Base-by-base conservation (phyloP, 768 basidiomycete species). In the Tulasnella sp. region DNA sequence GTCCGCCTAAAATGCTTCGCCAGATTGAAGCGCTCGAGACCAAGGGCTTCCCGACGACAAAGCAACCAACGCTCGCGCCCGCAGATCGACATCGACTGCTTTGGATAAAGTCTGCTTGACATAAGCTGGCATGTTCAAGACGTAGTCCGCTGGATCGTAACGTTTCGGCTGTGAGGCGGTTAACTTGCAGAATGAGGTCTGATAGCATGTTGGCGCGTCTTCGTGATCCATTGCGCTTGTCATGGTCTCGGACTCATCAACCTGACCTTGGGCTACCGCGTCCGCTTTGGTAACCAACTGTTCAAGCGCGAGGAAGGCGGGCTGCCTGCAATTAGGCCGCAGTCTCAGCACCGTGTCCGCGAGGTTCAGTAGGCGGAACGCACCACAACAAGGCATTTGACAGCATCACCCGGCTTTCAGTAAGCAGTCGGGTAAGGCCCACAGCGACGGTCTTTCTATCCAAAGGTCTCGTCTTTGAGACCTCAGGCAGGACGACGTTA, bases 141-240 rank as follows among this genome's bases (percentile, higher is more conserved):
- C 82, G 24, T 83, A 81, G 21, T 82, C 82, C 9, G 85, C 90
- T 0, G 91, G 91, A 84, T 95, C 94, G 0, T 84, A 85, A 58
- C 88, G 87, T 0, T 84, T 84, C 0, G 85, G 86, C 81, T 94
- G 93, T 1, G 92, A 92, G 1, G 97, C 94, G 0, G 96, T 97
- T 24, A 98, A 89, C 46, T 93, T 90, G 75, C 96, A 96, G 86
- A 97, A 99, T 5, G 95, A 94, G 0, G 95, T 94, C 83, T 99
- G 98, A 85, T 98, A 98, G 0, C 96, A 94, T 8, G 93, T 92
- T 1, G 89, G 89, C 84, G 94, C 93, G 83, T 98, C 97, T 83
- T 98, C 97, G 80, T 91, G 92, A 84, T 98, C 97, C 71, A 98
- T 91, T 76, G 90, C 90, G 0, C 93, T 94, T 46, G 94, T 83